Evolutionary conservation across 139 green algal genomes (phyloP).

Genomic region (Coelastrella sp.): DNA sequence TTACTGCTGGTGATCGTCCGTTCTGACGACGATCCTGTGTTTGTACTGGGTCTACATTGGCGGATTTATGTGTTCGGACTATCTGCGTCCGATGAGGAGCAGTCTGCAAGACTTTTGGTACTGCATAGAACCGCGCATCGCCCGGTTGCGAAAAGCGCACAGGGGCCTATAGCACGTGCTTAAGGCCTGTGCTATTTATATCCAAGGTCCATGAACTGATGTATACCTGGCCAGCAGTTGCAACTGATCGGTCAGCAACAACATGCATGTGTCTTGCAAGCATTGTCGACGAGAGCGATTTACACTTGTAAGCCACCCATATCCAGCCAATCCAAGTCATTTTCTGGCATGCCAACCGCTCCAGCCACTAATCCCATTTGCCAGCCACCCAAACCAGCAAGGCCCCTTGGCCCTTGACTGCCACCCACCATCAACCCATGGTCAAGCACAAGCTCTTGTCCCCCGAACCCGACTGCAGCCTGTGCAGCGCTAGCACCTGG

Average conservation of each 20-base stretch:
- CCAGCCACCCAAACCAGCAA: neutral
- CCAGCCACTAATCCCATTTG: neutral
- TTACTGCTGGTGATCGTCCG: too few relatives aligned
- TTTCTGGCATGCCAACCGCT: neutral
- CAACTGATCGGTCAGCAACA: too few relatives aligned
- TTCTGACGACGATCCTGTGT: too few relatives aligned
- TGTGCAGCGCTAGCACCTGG: neutral
- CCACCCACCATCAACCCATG: conserved; percentile 38
- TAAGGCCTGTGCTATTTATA: too few relatives aligned
- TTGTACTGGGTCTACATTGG: too few relatives aligned
- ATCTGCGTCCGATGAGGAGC: too few relatives aligned
- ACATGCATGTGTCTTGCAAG: neutral
- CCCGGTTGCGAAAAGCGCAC: neutral
- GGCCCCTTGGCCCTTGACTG: neutral
- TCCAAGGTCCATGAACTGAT: too few relatives aligned
- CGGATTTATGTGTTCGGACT: too few relatives aligned
- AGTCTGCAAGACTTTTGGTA: too few relatives aligned
- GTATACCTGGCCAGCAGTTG: too few relatives aligned
- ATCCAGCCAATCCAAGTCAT: neutral
- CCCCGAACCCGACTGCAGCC: conserved; percentile 9
- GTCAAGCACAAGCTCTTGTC: conserved; percentile 13
- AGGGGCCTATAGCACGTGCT: neutral
- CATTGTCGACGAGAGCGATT: neutral
- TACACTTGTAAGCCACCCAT: conserved; percentile 15
- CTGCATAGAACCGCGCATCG: neutral